Evolutionary conservation across 495 filamentous ascomycete genomes (phyloP), one percentile per base, ranked within the genome.

Genomic region (Hyaloscypha hepaticicola): DNA sequence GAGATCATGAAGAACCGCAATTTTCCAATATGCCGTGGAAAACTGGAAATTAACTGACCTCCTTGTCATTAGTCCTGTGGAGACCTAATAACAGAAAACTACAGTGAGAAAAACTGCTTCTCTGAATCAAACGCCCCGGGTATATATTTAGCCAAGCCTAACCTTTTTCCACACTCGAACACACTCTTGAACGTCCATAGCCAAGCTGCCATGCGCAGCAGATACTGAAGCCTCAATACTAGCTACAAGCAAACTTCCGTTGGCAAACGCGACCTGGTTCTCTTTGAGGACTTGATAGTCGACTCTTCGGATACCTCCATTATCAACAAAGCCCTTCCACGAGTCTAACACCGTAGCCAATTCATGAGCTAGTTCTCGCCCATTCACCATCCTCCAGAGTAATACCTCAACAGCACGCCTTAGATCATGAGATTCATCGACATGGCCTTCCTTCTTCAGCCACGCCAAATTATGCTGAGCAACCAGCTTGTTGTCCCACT

Each of bases 161-260:
- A 87, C 83, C 55, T 73, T 81, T 66, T 78, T 82, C 85, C 85
- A 87, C 67, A 85, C 76, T 56, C 78, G 64, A 66, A 87, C 63
- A 64, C 84, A 88, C 64, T 88, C 86, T 70, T 86, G 82, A 72
- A 88, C 70, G 66, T 89, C 85, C 73, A 81, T 75, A 24, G 83
- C 79, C 34, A 88, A 60, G 19, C 79, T 81, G 22, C 83, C 83
- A 64, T 80, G 81, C 22, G 77, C 72, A 25, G 78, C 78, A 9
- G 65, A 75, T 8, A 78, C 75, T 0, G 78, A 79, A 34, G 80
- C 80, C 66, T 77, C 76, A 25, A 88, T 76, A 27, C 83, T 51
- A 9, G 81, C 78, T 21, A 87, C 69, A 25, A 87, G 58, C 26
- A 84, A 68, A 38, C 80, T 79, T 14, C 83, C 84, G 60, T 82